Conservation (phyloP, 306 rosid genomes). For the Acacia melanoxylon region DNA sequence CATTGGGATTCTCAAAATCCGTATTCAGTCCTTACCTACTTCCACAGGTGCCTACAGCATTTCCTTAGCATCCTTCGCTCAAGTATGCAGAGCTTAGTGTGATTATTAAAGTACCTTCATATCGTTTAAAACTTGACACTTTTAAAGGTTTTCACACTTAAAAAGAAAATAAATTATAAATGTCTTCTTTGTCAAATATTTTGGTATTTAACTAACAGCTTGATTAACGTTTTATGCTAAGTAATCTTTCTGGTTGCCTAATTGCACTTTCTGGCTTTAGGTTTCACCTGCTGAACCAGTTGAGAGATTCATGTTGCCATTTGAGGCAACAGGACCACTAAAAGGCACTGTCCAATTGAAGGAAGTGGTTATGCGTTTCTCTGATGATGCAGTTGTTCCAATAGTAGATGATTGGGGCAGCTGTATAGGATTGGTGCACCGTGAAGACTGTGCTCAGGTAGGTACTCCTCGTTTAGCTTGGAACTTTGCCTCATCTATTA, state of each 20-base stretch:
- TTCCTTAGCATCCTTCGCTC: conserved; percentile 21
- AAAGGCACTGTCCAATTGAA: conserved; percentile 47
- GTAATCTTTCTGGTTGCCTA: conserved; percentile 16
- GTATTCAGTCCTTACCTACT: conserved; percentile 66
- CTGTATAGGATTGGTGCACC: conserved; percentile 75
- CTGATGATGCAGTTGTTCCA: conserved; percentile 59
- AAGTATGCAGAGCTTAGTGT: background rate
- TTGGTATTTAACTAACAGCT: background rate
- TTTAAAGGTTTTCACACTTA: conserved; percentile 2
- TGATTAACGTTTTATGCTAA: background rate
- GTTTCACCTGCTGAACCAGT: conserved; percentile 58
- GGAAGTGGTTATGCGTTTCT: conserved; percentile 67
- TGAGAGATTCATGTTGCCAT: conserved; percentile 69
- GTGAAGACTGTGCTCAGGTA: conserved; percentile 80
- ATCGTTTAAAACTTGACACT: background rate
- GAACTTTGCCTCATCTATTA: background rate
- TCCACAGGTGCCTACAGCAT: conserved; percentile 57
- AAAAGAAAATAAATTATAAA: background rate
- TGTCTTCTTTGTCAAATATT: background rate
- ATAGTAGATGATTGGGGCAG: conserved; percentile 78
- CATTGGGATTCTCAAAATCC: conserved; percentile 66
- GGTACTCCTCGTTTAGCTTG: conserved; percentile 44
- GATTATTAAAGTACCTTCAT: conserved; percentile 3
- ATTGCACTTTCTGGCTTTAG: conserved; percentile 38
- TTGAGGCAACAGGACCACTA: conserved; percentile 63